Evolutionary conservation across 2,329 filamentous ascomycete genomes (phyloP).

Genomic region (Podosphaera leucotricha): DNA sequence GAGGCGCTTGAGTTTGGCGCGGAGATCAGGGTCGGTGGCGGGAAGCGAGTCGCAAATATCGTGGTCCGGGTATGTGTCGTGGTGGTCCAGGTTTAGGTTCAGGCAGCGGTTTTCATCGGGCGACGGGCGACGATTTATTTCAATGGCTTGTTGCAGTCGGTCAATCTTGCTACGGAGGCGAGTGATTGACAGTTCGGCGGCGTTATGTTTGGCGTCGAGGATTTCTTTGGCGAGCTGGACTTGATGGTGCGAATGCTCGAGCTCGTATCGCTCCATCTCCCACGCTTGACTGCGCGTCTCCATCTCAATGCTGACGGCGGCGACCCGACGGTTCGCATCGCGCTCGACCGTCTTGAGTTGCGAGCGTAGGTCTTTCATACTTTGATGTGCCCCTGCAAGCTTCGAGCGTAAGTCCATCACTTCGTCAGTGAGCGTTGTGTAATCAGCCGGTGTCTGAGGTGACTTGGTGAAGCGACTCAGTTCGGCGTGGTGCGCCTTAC

Average conservation of each 20-base stretch:
- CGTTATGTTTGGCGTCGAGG: conserved; percentile 16
- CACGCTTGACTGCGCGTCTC: conserved; percentile 22
- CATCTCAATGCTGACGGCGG: conserved; percentile 24
- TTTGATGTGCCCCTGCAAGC: conserved; percentile 33
- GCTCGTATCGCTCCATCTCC: conserved; percentile 15
- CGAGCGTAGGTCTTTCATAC: conserved; percentile 28
- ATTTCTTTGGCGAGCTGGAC: conserved; percentile 23
- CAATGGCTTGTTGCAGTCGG: conserved; percentile 23
- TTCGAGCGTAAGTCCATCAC: conserved; percentile 34
- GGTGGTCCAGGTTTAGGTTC: conserved; percentile 31
- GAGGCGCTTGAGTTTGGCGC: conserved; percentile 43
- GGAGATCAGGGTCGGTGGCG: conserved; percentile 33
- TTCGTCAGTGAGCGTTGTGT: conserved; percentile 32
- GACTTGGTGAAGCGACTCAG: conserved; percentile 27
- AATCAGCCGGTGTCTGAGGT: conserved; percentile 23
- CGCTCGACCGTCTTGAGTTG: conserved; percentile 27
- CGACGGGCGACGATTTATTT: conserved; percentile 26
- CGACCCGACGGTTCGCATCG: conserved; percentile 17
- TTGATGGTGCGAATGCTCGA: conserved; percentile 21
- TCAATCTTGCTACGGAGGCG: conserved; percentile 27
- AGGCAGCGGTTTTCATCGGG: conserved; percentile 32
- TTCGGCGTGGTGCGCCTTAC: conserved; percentile 39
- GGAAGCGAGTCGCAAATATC: conserved; percentile 33
- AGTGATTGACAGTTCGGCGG: conserved; percentile 21
- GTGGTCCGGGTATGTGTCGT: too few relatives aligned